Evolutionary conservation across 805 yeast species (phyloP).

Genomic region (Pichia phayaonensis): DNA sequence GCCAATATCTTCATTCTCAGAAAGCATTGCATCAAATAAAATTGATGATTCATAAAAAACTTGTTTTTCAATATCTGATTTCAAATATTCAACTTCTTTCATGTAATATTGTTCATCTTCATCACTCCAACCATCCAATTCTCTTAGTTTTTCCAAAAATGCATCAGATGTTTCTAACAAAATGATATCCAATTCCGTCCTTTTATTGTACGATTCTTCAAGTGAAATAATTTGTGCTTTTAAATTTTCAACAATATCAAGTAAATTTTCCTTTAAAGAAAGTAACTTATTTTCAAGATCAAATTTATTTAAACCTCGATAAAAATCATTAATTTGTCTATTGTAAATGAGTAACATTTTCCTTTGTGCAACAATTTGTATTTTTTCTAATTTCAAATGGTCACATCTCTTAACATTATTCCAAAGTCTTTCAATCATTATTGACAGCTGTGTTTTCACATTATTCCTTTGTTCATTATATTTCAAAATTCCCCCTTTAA

Average conservation of each 20-base stretch:
- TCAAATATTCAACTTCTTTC: conserved; percentile 33
- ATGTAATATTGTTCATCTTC: conserved; percentile 37
- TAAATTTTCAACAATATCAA: conserved; percentile 28
- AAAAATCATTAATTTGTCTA: conserved; percentile 25
- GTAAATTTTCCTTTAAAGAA: conserved; percentile 10
- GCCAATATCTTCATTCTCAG: not conserved
- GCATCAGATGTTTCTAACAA: conserved; percentile 33
- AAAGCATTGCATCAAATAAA: conserved; percentile 39
- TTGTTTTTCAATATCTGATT: conserved; percentile 44
- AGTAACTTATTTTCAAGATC: conserved; percentile 11
- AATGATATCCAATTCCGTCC: conserved; percentile 46
- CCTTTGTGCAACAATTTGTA: conserved; percentile 38
- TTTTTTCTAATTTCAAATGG: conserved; percentile 26
- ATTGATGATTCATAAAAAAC: conserved; percentile 49
- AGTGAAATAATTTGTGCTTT: conserved; percentile 41
- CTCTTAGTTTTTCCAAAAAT: conserved; percentile 40
- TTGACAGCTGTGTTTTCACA: conserved; percentile 33
- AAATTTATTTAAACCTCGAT: conserved; percentile 27
- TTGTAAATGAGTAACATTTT: conserved; percentile 25
- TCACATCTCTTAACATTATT: conserved; percentile 35
- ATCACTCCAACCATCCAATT: conserved; percentile 50
- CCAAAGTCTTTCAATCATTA: conserved; percentile 35
- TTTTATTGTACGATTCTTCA: conserved; percentile 41
- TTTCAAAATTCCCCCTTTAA: conserved; percentile 32
- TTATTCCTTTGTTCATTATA: conserved; percentile 26